phyloP scores from a whole-genome alignment of 495 filamentous ascomycete genomes.

The Aspergillus funiculosus region DNA sequence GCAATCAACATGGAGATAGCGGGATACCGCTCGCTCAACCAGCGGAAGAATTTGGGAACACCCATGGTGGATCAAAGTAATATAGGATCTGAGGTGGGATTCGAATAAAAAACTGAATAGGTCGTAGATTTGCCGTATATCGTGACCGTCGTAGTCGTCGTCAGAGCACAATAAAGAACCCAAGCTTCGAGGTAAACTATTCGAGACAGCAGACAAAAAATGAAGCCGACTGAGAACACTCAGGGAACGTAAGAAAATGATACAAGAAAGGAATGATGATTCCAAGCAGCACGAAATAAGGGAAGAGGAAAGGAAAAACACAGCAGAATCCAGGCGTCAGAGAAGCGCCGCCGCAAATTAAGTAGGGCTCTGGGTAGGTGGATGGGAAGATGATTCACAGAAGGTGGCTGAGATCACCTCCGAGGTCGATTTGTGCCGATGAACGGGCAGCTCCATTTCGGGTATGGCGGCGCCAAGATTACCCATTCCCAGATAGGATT shows the following conservation, averaged over 20 bases:
- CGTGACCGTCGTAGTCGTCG: slow-evolving; percentile 22
- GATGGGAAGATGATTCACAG: slow-evolving; percentile 7
- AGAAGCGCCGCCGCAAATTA: not conserved
- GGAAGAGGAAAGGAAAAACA: slow-evolving; percentile 12
- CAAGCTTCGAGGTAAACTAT: slow-evolving; percentile 18
- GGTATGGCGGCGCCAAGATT: slow-evolving; percentile 24
- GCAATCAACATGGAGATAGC: slow-evolving; percentile 98
- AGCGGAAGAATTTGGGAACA: slow-evolving; percentile 94
- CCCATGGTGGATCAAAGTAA: slow-evolving; percentile 50
- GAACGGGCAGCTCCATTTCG: too few species aligned
- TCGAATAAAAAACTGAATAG: not conserved
- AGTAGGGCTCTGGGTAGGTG: not conserved
- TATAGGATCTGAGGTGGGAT: not conserved
- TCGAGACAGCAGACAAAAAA: slow-evolving; percentile 15
- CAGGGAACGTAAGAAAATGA: slow-evolving; percentile 14
- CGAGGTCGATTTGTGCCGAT: not conserved
- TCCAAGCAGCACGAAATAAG: slow-evolving; percentile 14
- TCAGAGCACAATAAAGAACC: slow-evolving; percentile 18
- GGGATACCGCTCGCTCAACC: slow-evolving; percentile 98
- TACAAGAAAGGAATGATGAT: slow-evolving; percentile 13
- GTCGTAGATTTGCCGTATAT: slow-evolving; percentile 7
- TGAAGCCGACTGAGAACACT: slow-evolving; percentile 15
- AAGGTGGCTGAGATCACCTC: slow-evolving; percentile 2
- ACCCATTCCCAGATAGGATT: slow-evolving; percentile 17
- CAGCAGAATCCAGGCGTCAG: slow-evolving; percentile 2